phyloP scores from a whole-genome alignment of 306 rosid genomes.

The Malus fusca region DNA sequence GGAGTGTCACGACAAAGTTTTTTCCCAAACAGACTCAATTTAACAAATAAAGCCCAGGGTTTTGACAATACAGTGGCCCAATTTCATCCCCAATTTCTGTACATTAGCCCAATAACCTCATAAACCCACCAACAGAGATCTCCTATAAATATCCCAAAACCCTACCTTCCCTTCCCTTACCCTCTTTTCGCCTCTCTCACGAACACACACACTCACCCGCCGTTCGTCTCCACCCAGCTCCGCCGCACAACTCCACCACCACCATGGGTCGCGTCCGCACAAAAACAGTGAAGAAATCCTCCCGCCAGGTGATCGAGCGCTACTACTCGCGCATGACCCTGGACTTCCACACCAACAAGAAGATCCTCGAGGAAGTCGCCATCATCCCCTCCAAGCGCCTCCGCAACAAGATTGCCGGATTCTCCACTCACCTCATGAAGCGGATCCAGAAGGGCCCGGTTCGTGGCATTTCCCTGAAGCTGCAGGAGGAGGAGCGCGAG shows the following conservation, averaged over 20 bases:
- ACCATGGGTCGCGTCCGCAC: slow-evolving; percentile 65
- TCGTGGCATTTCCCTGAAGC: slow-evolving; percentile 60
- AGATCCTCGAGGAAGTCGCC: slow-evolving; percentile 47
- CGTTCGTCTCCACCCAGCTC: too few species aligned
- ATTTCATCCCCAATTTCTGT: too few species aligned
- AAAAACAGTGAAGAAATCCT: slow-evolving; percentile 63
- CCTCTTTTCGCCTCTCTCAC: not conserved
- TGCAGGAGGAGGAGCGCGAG: slow-evolving; percentile 66
- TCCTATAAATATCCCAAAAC: slow-evolving; percentile 8
- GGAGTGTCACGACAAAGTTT: too few species aligned
- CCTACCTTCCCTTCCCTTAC: not conserved
- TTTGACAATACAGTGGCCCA: not conserved
- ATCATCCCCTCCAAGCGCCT: slow-evolving; percentile 54
- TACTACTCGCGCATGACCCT: slow-evolving; percentile 55
- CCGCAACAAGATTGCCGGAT: slow-evolving; percentile 59
- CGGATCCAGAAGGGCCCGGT: slow-evolving; percentile 65
- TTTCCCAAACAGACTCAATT: too few species aligned
- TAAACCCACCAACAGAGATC: not conserved
- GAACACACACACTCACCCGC: not conserved
- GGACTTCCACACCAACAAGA: slow-evolving; percentile 65
- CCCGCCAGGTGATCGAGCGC: slow-evolving; percentile 50
- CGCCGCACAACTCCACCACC: not conserved
- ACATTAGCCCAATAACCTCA: not conserved
- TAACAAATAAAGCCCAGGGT: too few species aligned
- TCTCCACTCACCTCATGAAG: slow-evolving; percentile 66